Evolutionary conservation across 2,329 filamentous ascomycete species (phyloP).

Genomic region (Plectosphaerella sp.): DNA sequence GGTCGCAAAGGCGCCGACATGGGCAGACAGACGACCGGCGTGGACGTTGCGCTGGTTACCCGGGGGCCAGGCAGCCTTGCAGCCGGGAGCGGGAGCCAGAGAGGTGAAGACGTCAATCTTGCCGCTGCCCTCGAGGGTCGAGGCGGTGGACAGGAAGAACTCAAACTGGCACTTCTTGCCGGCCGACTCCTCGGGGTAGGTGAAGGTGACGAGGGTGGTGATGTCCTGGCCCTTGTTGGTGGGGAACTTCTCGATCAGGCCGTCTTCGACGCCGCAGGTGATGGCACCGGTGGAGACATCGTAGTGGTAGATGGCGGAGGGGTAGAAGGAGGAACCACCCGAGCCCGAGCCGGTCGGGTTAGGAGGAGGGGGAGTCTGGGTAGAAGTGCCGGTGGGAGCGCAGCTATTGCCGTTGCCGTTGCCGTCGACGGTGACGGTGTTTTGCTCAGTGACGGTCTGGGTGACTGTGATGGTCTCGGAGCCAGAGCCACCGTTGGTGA

Average conservation of each 20-base stretch:
- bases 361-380: conserved; percentile 12
- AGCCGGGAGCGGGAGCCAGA: conserved; percentile 14
- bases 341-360: conserved; percentile 8
- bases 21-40: conserved; percentile 7
- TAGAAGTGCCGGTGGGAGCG: conserved; percentile 12
- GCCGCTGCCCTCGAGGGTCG: conserved; percentile 13
- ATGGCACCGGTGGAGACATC: conserved; percentile 17
- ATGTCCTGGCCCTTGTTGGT: conserved; percentile 18
- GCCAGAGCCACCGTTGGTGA: too few species aligned
- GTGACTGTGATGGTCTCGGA: too few species aligned
- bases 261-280: conserved; percentile 3
- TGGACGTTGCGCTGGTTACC: conserved; percentile 20
- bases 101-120: conserved; percentile 22
- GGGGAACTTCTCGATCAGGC: conserved; percentile 14
- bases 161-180: conserved; percentile 19
- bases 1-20: conserved; percentile 3
- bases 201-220: conserved; percentile 22
- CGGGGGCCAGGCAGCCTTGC: conserved; percentile 14
- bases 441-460: too few species aligned
- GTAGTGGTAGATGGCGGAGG: conserved; percentile 17
- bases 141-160: conserved; percentile 16
- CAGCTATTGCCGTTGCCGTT: conserved; percentile 3
- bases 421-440: too few species aligned
- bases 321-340: conserved; percentile 12
- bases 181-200: conserved; percentile 14